Conservation (phyloP, 495 filamentous ascomycete species). For the Xylaria nigripes region DNA sequence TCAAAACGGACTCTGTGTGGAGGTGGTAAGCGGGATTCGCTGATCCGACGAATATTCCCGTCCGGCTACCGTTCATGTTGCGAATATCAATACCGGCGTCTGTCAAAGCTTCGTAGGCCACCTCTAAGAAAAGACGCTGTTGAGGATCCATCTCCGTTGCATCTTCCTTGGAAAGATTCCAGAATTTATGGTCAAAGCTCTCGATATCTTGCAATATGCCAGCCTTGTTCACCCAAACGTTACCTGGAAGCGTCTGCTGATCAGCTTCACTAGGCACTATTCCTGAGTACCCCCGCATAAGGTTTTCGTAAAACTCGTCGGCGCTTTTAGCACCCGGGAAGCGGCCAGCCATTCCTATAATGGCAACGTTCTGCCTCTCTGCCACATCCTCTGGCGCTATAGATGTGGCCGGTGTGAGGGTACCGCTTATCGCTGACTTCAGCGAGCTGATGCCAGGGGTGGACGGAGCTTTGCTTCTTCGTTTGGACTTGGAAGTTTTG, state of each 20-base stretch:
- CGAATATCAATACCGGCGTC: slow-evolving; percentile 9
- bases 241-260: background rate
- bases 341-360: background rate
- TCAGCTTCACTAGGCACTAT: background rate
- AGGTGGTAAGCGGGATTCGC: background rate
- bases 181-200: slow-evolving; percentile 18
- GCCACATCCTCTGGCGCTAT: too few relatives aligned
- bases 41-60: background rate
- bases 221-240: background rate
- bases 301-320: background rate
- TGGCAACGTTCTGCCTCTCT: background rate
- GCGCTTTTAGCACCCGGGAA: background rate
- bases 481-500: background rate
- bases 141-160: slow-evolving; percentile 29
- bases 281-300: background rate
- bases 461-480: background rate
- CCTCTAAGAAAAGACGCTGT: slow-evolving; percentile 37
- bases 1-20: background rate
- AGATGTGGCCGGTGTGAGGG: background rate
- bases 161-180: slow-evolving; percentile 25
- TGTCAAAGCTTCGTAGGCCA: slow-evolving; percentile 40
- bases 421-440: too few relatives aligned
- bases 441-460: background rate
- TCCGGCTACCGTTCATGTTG: background rate
- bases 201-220: slow-evolving; percentile 11